phyloP scores from a whole-genome alignment of 176 grass and related monocot species.

The Cocos nucifera region DNA sequence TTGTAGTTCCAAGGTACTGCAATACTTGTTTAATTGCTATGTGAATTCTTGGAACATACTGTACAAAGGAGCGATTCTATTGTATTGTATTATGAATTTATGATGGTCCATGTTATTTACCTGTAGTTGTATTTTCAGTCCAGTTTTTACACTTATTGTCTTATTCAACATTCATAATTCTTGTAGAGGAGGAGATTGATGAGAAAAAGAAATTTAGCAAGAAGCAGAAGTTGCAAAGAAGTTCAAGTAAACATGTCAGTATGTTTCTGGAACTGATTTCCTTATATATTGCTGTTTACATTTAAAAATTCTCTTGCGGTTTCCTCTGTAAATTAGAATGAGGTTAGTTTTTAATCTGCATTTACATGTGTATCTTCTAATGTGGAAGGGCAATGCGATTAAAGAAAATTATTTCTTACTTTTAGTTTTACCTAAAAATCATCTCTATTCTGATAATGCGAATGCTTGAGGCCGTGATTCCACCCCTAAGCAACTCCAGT shows the following conservation, averaged over 20 bases:
- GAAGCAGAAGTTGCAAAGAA: constrained; percentile 35
- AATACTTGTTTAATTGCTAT: not conserved
- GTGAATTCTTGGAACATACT: not conserved
- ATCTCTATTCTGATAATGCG: no score
- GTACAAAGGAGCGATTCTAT: not conserved
- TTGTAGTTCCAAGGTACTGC: no score
- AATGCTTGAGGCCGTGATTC: no score
- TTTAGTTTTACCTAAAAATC: no score
- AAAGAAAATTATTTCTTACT: no score
- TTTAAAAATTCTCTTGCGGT: no score
- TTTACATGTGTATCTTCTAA: no score
- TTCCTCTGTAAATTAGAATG: no score
- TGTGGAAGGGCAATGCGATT: no score
- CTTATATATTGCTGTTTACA: not conserved
- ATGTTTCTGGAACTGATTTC: constrained; percentile 9
- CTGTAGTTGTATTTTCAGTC: constrained; percentile 2
- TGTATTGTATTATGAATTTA: not conserved
- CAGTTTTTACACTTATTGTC: no score
- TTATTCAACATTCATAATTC: not conserved
- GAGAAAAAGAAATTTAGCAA: constrained; percentile 32
- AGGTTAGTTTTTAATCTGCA: no score
- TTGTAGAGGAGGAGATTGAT: constrained; percentile 65
- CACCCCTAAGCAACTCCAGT: no score
- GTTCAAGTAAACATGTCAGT: constrained; percentile 63
- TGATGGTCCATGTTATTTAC: not conserved